A percentile compares a stretch with the other conserved stretches of the same genome.
Conservation (phyloP, 2,329 filamentous ascomycete species). For the Botrytis sinoallii region DNA sequence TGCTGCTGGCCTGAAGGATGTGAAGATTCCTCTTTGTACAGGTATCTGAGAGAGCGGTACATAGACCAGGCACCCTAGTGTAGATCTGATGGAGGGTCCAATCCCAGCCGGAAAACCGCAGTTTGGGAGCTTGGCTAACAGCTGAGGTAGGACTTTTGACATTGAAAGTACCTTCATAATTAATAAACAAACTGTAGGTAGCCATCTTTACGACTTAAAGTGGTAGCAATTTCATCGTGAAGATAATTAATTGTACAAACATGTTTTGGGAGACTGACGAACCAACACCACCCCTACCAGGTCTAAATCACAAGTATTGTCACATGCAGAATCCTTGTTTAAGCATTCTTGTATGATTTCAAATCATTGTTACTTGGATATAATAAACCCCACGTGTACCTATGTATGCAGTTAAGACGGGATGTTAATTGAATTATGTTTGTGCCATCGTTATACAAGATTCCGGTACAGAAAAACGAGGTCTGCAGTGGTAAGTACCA, state of each 20-base stretch:
- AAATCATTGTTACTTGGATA: slow-evolving; percentile 11
- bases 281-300: background rate
- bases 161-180: background rate
- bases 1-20: background rate
- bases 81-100: slow-evolving; percentile 15
- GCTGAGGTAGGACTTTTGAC: slow-evolving; percentile 10
- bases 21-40: background rate
- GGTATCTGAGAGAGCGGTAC: background rate
- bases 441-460: slow-evolving; percentile 19
- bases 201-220: slow-evolving; percentile 9
- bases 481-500: slow-evolving; percentile 6
- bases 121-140: background rate
- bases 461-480: slow-evolving; percentile 18
- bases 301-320: slow-evolving; percentile 4
- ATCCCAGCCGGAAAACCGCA: background rate
- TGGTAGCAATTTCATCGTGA: background rate
- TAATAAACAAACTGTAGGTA: slow-evolving; percentile 13
- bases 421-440: slow-evolving; percentile 16
- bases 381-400: slow-evolving; percentile 15
- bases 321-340: slow-evolving; percentile 10
- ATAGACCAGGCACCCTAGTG: slow-evolving; percentile 13
- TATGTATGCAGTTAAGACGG: slow-evolving; percentile 14
- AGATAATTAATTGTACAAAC: slow-evolving; percentile 10
- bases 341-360: slow-evolving; percentile 13
- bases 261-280: slow-evolving; percentile 3